Evolutionary conservation across 176 grass and related monocot genomes (phyloP).

Genomic region (Olyra latifolia): DNA sequence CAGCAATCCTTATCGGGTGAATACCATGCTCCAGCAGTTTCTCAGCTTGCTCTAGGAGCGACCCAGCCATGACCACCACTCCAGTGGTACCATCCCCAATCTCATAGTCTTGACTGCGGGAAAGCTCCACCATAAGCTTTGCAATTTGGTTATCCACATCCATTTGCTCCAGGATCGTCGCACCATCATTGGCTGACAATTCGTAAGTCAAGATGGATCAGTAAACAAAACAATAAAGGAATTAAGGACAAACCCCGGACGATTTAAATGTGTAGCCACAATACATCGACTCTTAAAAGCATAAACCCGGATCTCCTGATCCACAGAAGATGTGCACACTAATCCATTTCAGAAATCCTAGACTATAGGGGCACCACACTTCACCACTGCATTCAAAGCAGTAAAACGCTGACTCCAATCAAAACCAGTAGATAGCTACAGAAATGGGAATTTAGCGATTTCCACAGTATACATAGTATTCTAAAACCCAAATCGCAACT

Average conservation of each 20-base stretch:
- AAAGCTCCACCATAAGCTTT: constrained; percentile 82
- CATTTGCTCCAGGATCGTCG: constrained; percentile 81
- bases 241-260: neutral
- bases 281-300: neutral
- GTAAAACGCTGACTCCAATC: neutral
- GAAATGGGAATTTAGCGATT: constrained; percentile 4
- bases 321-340: neutral
- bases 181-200: constrained; percentile 73
- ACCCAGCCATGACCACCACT: constrained; percentile 71
- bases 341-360: neutral
- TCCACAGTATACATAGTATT: neutral
- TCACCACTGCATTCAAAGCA: neutral
- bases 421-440: neutral
- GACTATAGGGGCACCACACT: neutral
- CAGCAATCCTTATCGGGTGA: constrained; percentile 73
- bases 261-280: neutral
- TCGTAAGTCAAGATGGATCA: constrained; percentile 5
- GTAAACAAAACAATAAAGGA: neutral
- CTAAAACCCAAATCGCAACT: neutral
- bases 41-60: constrained; percentile 73
- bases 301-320: neutral
- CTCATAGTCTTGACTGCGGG: constrained; percentile 77
- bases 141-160: constrained; percentile 86
- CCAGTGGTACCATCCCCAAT: constrained; percentile 83
- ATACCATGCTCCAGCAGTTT: constrained; percentile 75